Evolutionary conservation across 202 grass and related monocot genomes (phyloP).

Genomic region (Zoysia matrella): DNA sequence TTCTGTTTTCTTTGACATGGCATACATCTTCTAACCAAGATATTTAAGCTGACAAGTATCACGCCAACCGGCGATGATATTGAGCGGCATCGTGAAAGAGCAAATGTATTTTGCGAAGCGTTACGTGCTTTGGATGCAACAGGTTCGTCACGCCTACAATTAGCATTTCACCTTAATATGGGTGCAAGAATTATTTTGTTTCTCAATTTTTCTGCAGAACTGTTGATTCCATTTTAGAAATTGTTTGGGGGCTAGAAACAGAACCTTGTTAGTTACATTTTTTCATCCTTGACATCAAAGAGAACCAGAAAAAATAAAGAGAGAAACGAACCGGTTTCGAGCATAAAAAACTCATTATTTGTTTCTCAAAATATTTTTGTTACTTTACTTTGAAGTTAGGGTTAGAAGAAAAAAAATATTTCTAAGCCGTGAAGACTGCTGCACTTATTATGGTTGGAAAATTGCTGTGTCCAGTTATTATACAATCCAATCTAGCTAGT

Average conservation of each 20-base stretch:
- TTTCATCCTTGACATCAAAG: background rate
- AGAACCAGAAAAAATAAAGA: background rate
- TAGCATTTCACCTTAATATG: constrained; percentile 16
- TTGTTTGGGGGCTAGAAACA: constrained; percentile 7
- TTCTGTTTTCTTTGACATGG: constrained; percentile 74
- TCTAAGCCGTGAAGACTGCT: background rate
- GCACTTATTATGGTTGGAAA: background rate
- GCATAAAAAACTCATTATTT: background rate
- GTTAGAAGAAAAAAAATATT: background rate
- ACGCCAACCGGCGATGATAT: constrained; percentile 62
- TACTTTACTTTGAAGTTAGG: background rate
- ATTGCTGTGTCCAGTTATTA: background rate
- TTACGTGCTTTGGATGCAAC: constrained; percentile 93
- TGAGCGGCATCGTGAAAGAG: constrained; percentile 58
- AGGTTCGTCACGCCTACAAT: constrained; percentile 56
- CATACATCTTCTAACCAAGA: constrained; percentile 95
- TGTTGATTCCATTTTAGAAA: constrained; percentile 11
- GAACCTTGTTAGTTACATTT: background rate
- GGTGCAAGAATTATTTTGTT: constrained; percentile 7
- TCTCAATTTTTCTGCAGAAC: constrained; percentile 5
- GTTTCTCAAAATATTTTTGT: background rate
- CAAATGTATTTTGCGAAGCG: constrained; percentile 90
- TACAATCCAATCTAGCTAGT: background rate
- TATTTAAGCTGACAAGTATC: constrained; percentile 75
- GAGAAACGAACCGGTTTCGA: background rate